Evolutionary conservation across 1,284 basidiomycete genomes (phyloP), one percentile per base, ranked within the genome.

Genomic region (Ceratobasidium sp.): DNA sequence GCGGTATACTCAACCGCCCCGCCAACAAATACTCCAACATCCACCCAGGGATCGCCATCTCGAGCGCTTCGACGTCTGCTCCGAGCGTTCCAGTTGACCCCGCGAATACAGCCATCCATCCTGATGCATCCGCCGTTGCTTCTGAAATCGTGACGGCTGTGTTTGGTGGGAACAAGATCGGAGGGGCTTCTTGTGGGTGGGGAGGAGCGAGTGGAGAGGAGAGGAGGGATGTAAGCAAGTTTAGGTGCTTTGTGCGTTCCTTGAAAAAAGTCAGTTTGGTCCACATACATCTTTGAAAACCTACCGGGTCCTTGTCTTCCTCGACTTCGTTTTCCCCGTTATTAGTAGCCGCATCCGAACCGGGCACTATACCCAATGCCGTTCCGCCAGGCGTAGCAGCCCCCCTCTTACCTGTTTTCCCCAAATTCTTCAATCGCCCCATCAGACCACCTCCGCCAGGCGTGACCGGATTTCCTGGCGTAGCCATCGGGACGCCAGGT

Each of bases 41-140:
- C 97, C 97, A 99, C 73, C 89, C 79, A 1, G 96, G 96, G 83
- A 94, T 87, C 36, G 82, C 83, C 78, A 91, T 88, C 81, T 98
- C 96, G 43, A 98, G 83, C 10, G 82, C 80, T 30, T 85, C 83
- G 45, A 88, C 78, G 76, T 98, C 96, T 26, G 83, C 79, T 65
- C 86, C 87, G 0, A 88, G 89, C 57, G 85, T 86, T 1, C 85
- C 85, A 1, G 90, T 85, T 46, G 88, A 86, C 0, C 93, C 91
- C 28, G 93, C 85, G 78, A 96, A 97, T 1, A 93, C 82, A 3
- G 88, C 89, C 8, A 85, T 87, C 88, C 91, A 96, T 2, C 92
- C 91, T 1, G 91, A 91, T 0, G 83, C 81, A 52, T 85, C 84
- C 28, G 88, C 84, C 0, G 86, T 87, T 78, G 96, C 93, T 78